A percentile compares a stretch with the other conserved stretches of the same genome.
Conservation (phyloP, 164 flowering plant species). For the Vitis cinerea region DNA sequence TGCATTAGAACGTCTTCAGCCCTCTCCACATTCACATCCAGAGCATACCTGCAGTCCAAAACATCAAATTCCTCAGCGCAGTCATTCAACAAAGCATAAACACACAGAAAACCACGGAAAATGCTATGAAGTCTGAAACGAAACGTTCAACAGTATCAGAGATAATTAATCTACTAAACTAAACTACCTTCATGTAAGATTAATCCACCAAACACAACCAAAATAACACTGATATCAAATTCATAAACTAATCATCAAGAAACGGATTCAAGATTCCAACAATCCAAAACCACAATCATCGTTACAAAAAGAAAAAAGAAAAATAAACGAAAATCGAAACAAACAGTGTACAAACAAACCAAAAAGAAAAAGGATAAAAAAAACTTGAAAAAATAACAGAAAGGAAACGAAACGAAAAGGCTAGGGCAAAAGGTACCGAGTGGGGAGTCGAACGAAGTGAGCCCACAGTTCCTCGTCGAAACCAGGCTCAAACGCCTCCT, state of each 20-base stretch:
- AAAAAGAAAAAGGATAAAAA: neutral
- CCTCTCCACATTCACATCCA: constrained; percentile 62
- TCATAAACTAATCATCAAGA: neutral
- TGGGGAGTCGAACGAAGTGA: constrained; percentile 80
- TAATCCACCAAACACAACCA: neutral
- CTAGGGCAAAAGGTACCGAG: constrained; percentile 42
- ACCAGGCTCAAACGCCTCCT: constrained; percentile 53
- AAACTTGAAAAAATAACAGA: constrained; percentile 8
- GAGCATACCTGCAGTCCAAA: constrained; percentile 42
- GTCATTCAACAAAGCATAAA: too few relatives aligned
- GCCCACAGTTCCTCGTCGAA: constrained; percentile 83
- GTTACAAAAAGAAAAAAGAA: neutral
- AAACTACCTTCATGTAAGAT: too few relatives aligned
- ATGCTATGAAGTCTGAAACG: too few relatives aligned
- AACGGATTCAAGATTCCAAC: constrained; percentile 10
- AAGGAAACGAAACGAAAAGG: neutral
- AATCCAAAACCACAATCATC: neutral
- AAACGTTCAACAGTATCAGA: too few relatives aligned
- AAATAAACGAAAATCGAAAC: neutral
- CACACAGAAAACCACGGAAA: too few relatives aligned
- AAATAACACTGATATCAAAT: too few relatives aligned
- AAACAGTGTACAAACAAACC: neutral
- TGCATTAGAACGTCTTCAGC: constrained; percentile 64
- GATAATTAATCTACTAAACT: too few relatives aligned
- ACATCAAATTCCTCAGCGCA: neutral